Base-by-base conservation (phyloP, 768 basidiomycete species). In the Podaxis sp. region DNA sequence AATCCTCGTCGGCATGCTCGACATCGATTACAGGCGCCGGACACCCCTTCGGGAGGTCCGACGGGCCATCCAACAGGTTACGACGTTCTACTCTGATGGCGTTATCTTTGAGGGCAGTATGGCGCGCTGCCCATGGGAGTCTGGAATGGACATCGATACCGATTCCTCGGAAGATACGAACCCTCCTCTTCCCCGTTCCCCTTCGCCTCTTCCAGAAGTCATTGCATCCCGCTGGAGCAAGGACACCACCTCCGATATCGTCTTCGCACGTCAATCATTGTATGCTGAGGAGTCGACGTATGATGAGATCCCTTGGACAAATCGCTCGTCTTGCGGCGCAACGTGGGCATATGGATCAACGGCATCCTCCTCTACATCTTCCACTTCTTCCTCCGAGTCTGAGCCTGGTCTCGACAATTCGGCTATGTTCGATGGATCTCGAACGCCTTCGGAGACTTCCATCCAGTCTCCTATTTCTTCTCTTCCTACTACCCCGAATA, bases 1-100 rank as follows among this genome's bases (percentile, higher is more conserved):
- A 44, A 83, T 95, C 63, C 85, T 96, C 63, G 82, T 87, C 58
- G 84, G 87, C 64, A 88, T 94, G 80, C 87, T 96, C 64, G 82
- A 87, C 36, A 77, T 93, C n/a, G 75, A 78, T 67, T 78, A 73
- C 73, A 70, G 72, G 19, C 69, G 75, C 65, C 75, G 76, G 40
- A 75, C 76, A 84, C 87, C 73, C 13, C 69, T 80, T 42, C 72
- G 72, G 11, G 83, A 84, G 67, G 78, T 88, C 59, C 82, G 84
- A 61, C 75, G 77, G 56, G 82, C 82, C 58, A 82, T 88, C 65
- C 80, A 83, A 67, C 74, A 77, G 9, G 78, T 87, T 57, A 74
- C 80, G 67, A 84, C 79, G 70, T 88, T 90, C 79, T 88, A 91
- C 70, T 84, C 88, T 13, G 83, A 87, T 49, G 87, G 86, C 67